These are phyloP conservation scores for Bacterosira constricta DNA, from an alignment of 108 stramenopile species.

Conservation along the genomic window DNA sequence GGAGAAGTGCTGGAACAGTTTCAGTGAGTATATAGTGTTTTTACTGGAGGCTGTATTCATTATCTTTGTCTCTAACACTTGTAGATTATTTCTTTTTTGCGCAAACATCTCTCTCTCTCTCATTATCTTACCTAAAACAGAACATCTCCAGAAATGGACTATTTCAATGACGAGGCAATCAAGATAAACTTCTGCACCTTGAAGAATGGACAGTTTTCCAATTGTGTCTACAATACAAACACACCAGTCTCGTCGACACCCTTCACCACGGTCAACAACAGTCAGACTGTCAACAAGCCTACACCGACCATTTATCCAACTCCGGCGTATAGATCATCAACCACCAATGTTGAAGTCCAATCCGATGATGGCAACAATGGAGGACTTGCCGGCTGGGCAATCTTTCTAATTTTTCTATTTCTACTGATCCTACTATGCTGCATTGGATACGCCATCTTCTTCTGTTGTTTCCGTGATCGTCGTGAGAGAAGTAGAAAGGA, in stretches of 20 bases:
- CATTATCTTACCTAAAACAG: not conserved
- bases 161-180: not conserved
- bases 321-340: no score
- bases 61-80: no score
- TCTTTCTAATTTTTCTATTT: conserved; percentile 34
- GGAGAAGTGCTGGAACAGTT: conserved; percentile 13
- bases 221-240: conserved; percentile 12
- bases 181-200: conserved; percentile 28
- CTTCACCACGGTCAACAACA: not conserved
- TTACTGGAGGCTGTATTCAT: no score
- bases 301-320: no score
- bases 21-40: conserved; percentile 1
- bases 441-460: conserved; percentile 38
- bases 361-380: not conserved
- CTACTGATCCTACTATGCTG: conserved; percentile 20
- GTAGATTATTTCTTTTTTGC: no score
- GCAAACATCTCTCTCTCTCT: no score
- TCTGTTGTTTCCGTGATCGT: not conserved
- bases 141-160: not conserved
- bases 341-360: no score
- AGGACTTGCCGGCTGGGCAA: conserved; percentile 39
- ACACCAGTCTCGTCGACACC: not conserved
- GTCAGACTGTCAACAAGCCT: no score
- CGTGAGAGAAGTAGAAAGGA: conserved; percentile 16
- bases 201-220: conserved; percentile 16